These are phyloP conservation scores for Solanum lycopersicoides DNA, from an alignment of 257 asterid species.

Conservation along the genomic window DNA sequence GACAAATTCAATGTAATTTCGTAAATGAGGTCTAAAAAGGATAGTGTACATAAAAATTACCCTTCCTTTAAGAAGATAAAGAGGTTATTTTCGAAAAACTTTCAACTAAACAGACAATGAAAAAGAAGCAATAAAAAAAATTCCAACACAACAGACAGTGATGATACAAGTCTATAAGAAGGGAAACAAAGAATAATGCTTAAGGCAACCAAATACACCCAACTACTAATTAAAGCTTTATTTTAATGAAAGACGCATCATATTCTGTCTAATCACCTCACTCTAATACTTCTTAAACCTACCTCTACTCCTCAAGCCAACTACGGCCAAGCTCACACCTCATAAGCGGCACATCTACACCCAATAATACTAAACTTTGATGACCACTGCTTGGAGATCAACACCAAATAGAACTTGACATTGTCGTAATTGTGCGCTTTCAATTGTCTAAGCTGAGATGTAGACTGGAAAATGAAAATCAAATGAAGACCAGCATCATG, in stretches of 20 bases:
- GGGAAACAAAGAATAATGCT: not conserved
- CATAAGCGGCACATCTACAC: not conserved
- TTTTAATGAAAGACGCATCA: no score
- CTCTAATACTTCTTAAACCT: not conserved
- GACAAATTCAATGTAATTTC: not conserved
- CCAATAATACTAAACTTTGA: not conserved
- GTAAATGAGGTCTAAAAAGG: no score
- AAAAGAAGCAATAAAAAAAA: no score
- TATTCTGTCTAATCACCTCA: not conserved
- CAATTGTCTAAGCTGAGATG: not conserved
- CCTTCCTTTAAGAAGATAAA: no score
- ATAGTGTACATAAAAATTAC: no score
- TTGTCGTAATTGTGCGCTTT: not conserved
- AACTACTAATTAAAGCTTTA: no score
- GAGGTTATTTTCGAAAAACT: fast-evolving
- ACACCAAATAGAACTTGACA: not conserved
- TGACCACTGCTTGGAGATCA: not conserved
- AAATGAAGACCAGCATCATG: not conserved
- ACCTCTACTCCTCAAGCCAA: not conserved
- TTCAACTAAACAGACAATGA: not conserved
- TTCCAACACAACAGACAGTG: not conserved
- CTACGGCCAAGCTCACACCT: not conserved
- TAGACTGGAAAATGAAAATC: not conserved
- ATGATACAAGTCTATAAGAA: not conserved
- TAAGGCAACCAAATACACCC: not conserved